Evolutionary conservation across 2,329 filamentous ascomycete species (phyloP).

Genomic region (Talaromyces marneffei): DNA sequence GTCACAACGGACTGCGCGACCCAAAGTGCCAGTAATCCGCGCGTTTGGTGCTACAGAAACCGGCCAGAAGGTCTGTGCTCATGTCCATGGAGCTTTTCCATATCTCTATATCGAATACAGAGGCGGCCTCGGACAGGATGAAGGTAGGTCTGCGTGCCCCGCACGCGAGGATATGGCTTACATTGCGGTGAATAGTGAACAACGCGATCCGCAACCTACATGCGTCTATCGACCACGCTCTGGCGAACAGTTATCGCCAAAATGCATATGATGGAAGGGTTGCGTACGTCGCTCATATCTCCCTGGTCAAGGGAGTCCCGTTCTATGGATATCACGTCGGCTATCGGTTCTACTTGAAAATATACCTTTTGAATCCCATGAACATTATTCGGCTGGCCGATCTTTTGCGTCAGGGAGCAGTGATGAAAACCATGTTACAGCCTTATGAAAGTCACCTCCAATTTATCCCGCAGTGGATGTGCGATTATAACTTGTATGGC

Average conservation of each 20-base stretch:
- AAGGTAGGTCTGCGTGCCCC: conserved; percentile 55
- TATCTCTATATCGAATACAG: conserved; percentile 90
- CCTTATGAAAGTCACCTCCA: conserved; percentile 93
- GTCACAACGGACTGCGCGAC: conserved; percentile 56
- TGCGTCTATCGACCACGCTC: conserved; percentile 81
- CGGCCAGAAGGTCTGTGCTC: conserved; percentile 91
- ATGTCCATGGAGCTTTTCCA: conserved; percentile 91
- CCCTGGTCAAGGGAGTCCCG: conserved; percentile 83
- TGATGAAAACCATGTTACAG: conserved; percentile 78
- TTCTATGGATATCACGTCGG: conserved; percentile 97
- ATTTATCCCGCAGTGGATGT: conserved; percentile 94
- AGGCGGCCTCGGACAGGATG: conserved; percentile 59
- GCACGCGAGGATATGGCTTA: not conserved
- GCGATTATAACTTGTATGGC: conserved; percentile 94
- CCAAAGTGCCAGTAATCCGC: conserved; percentile 77
- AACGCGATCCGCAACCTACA: conserved; percentile 73
- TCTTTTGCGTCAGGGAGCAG: conserved; percentile 76
- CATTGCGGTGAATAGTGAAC: conserved; percentile 49
- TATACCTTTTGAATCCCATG: conserved; percentile 84
- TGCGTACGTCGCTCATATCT: conserved; percentile 81
- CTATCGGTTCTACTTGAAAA: conserved; percentile 84
- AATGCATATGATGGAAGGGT: conserved; percentile 64
- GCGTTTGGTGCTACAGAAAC: conserved; percentile 91
- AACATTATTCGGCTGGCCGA: conserved; percentile 85
- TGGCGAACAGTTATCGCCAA: conserved; percentile 77